A percentile compares a stretch with the other conserved stretches of the same genome.
These are phyloP conservation scores for Populus euphratica DNA, from an alignment of 345 rosid genomes.

Conservation along the genomic window DNA sequence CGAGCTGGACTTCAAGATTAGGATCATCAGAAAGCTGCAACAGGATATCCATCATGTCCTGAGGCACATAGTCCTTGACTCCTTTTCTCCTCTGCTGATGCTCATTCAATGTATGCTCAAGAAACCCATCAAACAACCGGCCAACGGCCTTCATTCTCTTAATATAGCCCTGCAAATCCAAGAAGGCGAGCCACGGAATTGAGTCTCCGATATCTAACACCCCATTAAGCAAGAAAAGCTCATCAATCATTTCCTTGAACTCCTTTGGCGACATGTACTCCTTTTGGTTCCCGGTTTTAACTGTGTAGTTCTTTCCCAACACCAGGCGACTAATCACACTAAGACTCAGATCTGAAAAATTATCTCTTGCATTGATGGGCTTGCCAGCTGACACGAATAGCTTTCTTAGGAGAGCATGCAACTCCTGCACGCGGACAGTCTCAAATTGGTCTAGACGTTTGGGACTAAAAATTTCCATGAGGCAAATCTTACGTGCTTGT, in stretches of 20 bases:
- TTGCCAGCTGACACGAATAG: slow-evolving; percentile 18
- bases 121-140: slow-evolving; percentile 51
- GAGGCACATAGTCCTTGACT: slow-evolving; percentile 37
- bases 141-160: slow-evolving; percentile 60
- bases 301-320: slow-evolving; percentile 57
- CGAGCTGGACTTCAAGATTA: slow-evolving; percentile 54
- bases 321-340: slow-evolving; percentile 66
- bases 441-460: slow-evolving; percentile 52
- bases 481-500: slow-evolving; percentile 57
- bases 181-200: slow-evolving; percentile 51
- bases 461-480: slow-evolving; percentile 53
- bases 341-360: slow-evolving; percentile 41
- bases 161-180: slow-evolving; percentile 61
- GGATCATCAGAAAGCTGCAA: slow-evolving; percentile 62
- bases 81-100: slow-evolving; percentile 39
- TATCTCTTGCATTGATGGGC: slow-evolving; percentile 31
- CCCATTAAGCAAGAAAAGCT: slow-evolving; percentile 60
- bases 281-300: slow-evolving; percentile 4
- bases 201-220: slow-evolving; percentile 58
- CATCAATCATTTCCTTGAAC: slow-evolving; percentile 67
- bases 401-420: slow-evolving; percentile 20
- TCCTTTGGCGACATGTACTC: slow-evolving; percentile 49
- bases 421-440: slow-evolving; percentile 51
- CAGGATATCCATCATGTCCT: slow-evolving; percentile 64
- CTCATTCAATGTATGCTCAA: slow-evolving; percentile 57